Conservation (phyloP, 257 asterid species). For the Pogostemon cablin region DNA sequence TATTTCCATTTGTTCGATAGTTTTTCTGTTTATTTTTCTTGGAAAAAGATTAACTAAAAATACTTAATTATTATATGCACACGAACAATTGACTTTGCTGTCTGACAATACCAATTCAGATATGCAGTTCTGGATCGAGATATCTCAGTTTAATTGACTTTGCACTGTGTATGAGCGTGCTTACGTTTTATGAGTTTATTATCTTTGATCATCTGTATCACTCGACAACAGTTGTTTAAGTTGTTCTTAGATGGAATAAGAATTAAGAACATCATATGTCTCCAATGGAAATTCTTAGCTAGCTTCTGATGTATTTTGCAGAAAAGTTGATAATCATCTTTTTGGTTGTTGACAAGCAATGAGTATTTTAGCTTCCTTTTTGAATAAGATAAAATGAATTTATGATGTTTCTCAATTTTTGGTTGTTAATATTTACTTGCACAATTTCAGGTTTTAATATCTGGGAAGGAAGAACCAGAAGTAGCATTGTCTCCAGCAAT, state of each 20-base stretch:
- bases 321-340: not conserved
- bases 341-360: no score
- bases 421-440: constrained; percentile 7
- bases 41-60: not conserved
- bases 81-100: not conserved
- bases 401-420: constrained; percentile 3
- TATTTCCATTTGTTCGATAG: not conserved
- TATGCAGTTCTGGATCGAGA: not conserved
- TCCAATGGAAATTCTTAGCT: not conserved
- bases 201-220: no score
- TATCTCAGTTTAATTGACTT: not conserved
- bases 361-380: not conserved
- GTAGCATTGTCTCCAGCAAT: constrained; percentile 72
- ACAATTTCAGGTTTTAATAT: constrained; percentile 58
- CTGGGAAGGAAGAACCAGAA: constrained; percentile 85
- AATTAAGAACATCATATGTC: not conserved
- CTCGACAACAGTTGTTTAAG: not conserved
- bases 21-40: not conserved
- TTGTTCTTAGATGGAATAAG: constrained; percentile 2
- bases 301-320: not conserved
- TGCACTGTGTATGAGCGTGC: constrained; percentile 1
- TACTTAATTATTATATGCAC: not conserved
- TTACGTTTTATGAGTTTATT: not conserved
- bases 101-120: constrained; percentile 2
- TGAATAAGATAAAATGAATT: constrained; percentile 20